Base-by-base conservation (phyloP, 148 eudicot genomes). In the Amaranthus palmeri region DNA sequence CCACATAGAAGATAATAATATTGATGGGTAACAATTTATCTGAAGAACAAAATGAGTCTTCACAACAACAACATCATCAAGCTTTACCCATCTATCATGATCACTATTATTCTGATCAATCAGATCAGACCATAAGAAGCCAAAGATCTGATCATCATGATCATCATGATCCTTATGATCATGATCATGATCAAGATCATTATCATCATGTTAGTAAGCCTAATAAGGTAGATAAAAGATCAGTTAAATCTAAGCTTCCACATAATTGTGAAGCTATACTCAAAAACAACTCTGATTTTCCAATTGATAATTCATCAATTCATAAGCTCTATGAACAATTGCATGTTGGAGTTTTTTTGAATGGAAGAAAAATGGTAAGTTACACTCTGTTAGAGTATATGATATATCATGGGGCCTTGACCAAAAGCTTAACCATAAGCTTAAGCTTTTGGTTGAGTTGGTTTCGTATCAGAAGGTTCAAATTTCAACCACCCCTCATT, bases 241-340 rank as follows among this genome's bases (percentile, higher is more conserved):
- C 36, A 15, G 65, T 15, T 46, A 10, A 51, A 58, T n/a, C 55
- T 53, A 83, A 74, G 61, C 79, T 81, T 14, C 90, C 88, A 72
- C 90, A 86, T 74, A 82, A 83, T 54, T 80, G 43, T 73, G 84
- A 79, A 68, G 75, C 78, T 62, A 81, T 86, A 59, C 14, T 83
- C 72, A 85, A 76, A 54, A 81, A 85, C 59, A 56, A 65, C 66
- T 79, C 85, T 10, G 87, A 84, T 63, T 62, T 57, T 14, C 67
- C 77, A 0, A 51, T 89, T 14, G 85, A 83, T 47, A 64, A 18
- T 60, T 87, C 93, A 41, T 83, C 90, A 15, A 40, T 6, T 10
- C 67, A 78, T 18, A 81, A 69, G 72, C 48, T 86, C 6, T 78
- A 62, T 63, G 54, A 85, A 42, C 84, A 80, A 67, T 80, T 89